Evolutionary conservation across 768 basidiomycete genomes (phyloP), one percentile per base, ranked within the genome.

Genomic region (Suillus discolor): DNA sequence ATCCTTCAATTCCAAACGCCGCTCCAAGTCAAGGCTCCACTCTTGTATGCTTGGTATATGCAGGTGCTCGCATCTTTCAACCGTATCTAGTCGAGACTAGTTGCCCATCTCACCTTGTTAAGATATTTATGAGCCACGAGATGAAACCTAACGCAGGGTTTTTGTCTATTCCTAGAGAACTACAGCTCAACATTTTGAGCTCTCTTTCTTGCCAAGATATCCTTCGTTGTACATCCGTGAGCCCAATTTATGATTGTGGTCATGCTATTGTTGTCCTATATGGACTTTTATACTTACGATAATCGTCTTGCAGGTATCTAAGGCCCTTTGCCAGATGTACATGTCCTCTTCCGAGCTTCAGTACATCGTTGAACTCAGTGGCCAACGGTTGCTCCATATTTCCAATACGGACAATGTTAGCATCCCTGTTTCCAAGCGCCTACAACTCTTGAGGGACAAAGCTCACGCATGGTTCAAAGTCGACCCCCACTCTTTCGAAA

Each of bases 161-260:
- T 47, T 47, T n/a, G 45, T 47, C 45, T n/a, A 9, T 47, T 47
- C 4, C 45, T 11, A n/a, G n/a, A 47, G 45, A 47, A 47, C 20
- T 47, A 4, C 45, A n/a, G 11, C 5, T n/a, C 4, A 12, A 47
- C 11, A 47, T 47, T n/a, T 18, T 47, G 45, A 47, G n/a, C 20
- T 47, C 5, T 11, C 45, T 47, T n/a, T 47, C 45, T 47, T n/a
- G 45, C 45, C n/a, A 4, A 47, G 45, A 47, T 47, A 47, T 47
- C n/a, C n/a, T 47, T 47, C n/a, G 45, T 47, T 47, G 45, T 47
- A n/a, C 45, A 47, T 47, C 45, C n/a, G 45, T 47, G n/a, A 23
- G 45, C 45, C 9, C 44, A 45, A 45, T n/a, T 47, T n/a, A 23
- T 47, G n/a, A 47, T n/a, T 3, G 7, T 42, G 42, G 6, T 42